These are phyloP conservation scores for Orychophragmus violaceus DNA, from an alignment of 345 rosid genomes.

Conservation along the genomic window DNA sequence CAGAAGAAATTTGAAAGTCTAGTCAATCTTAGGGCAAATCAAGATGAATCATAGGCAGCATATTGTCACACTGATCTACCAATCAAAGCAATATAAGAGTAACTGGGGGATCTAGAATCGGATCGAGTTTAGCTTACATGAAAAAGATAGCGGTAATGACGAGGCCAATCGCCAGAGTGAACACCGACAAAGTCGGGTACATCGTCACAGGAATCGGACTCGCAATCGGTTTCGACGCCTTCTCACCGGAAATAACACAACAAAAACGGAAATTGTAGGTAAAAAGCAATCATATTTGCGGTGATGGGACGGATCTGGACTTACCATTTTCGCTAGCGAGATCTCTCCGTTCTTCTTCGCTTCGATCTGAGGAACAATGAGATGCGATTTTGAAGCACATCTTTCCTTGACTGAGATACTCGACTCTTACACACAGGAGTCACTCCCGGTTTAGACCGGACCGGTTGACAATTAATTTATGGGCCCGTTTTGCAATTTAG, in stretches of 20 bases:
- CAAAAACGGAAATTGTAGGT: background rate
- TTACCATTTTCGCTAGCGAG: constrained; percentile 16
- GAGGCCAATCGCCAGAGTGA: constrained; percentile 67
- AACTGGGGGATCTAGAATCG: too few species aligned
- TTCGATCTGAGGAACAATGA: constrained; percentile 21
- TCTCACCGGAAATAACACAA: constrained; percentile 7
- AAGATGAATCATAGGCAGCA: too few species aligned
- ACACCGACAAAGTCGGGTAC: constrained; percentile 60
- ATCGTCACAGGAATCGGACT: constrained; percentile 69
- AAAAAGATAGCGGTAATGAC: constrained; percentile 72
- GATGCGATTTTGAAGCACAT: too few species aligned
- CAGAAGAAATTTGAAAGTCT: too few species aligned
- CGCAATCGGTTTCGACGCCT: constrained; percentile 64
- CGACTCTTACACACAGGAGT: background rate
- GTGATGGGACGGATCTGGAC: background rate
- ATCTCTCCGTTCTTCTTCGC: constrained; percentile 12
- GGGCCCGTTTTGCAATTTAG: constrained; percentile 15
- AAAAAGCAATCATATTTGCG: background rate
- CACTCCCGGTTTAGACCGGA: background rate
- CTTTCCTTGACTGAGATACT: background rate
- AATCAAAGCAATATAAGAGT: too few species aligned
- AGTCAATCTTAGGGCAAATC: too few species aligned
- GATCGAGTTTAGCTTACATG: constrained; percentile 53
- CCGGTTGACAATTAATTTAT: background rate
- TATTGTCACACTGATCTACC: too few species aligned